These are phyloP conservation scores for Selaginella moellendorffii DNA, from an alignment of 75 land plant genomes.

Conservation along the genomic window DNA sequence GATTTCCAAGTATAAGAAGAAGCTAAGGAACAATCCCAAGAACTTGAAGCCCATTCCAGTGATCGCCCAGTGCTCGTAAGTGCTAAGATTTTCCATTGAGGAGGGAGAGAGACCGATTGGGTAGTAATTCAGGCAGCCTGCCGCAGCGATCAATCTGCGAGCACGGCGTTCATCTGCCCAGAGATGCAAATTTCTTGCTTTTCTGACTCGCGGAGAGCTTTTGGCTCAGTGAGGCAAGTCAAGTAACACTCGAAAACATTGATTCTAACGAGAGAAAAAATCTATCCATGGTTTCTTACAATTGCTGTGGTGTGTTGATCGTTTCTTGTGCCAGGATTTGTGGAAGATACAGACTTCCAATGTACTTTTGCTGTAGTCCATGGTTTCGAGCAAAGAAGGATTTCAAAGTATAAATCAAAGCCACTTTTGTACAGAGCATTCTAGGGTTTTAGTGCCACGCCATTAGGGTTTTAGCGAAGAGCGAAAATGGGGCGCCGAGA, in stretches of 20 bases:
- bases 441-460: too few relatives aligned
- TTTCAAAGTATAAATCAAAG: background rate
- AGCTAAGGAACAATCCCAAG: background rate
- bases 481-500: too few relatives aligned
- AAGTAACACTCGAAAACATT: background rate
- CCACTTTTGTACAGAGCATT: too few relatives aligned
- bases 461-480: too few relatives aligned
- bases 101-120: background rate
- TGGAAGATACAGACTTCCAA: background rate
- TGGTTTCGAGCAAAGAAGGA: background rate
- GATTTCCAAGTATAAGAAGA: background rate
- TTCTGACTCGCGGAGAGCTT: background rate
- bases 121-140: background rate
- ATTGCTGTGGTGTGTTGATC: background rate
- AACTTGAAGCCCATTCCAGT: background rate
- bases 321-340: background rate
- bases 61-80: background rate
- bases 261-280: too few relatives aligned
- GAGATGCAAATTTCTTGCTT: background rate
- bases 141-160: background rate
- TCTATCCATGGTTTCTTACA: too few relatives aligned
- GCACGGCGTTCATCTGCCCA: conserved; percentile 6
- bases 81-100: background rate
- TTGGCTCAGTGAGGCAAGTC: background rate
- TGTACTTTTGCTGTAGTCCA: background rate